Base-by-base conservation (phyloP, 805 yeast species). In the Zygosaccharomyces kombuchaensis region DNA sequence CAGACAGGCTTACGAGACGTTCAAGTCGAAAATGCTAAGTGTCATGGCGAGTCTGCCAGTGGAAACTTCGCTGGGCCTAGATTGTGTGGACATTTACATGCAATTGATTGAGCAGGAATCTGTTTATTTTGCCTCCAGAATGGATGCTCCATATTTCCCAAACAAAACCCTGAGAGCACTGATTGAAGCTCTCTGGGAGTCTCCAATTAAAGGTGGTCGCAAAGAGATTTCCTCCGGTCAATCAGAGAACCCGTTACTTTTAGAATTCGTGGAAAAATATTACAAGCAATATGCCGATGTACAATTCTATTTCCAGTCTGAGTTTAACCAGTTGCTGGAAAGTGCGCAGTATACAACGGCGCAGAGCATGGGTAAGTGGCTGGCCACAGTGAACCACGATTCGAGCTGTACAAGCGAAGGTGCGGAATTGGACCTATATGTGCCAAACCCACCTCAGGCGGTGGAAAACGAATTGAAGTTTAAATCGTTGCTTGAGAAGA, bases 261-360 rank as follows among this genome's bases (percentile, higher is more conserved):
- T 71, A 40, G 87, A 84, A 59, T 86, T 85, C 57, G 56, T 72
- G 23, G 79, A 74, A 17, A 69, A 68, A 22, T 80, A 76, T 49
- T 82, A 82, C 57, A 57, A 58, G 25, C 72, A 73, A 54, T 78
- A 76, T 62, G 86, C 86, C 71, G 99, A 91, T 62, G 66, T 91
- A 46, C 87, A 89, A 55, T 87, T 72, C 59, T 85, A 82, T 58
- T 82, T 87, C 53, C 80, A 83, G 58, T 68, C 73, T 31, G 81
- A 76, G 53, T 61, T 80, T 17, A 54, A 53, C n/a, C 45, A 53
- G 21, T 56, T 66, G 6, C 50, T 58, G 7, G 39, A 56, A 12
- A 66, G 62, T 9, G 44, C 42, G 7, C 46, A 42, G 6, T 47
- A 55, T 16, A 44, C 52, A 1, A 48, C 44, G n/a, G 5, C 50